Evolutionary conservation across 1,284 basidiomycete species (phyloP).

Genomic region (Stygiomarasmius scandens): DNA sequence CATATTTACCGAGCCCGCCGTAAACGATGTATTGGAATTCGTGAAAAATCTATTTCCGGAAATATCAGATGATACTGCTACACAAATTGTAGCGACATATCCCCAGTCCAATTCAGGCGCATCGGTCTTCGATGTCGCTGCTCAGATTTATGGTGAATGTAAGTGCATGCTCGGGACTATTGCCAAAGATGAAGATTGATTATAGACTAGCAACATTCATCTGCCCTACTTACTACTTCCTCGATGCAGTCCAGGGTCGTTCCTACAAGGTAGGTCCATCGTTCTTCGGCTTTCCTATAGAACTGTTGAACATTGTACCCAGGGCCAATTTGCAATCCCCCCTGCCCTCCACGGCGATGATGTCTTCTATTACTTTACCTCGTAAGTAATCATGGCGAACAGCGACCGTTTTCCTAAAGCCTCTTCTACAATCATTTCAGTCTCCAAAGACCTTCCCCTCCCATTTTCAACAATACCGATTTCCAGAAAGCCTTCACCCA

Average conservation of each 20-base stretch:
- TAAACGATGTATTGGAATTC: constrained; percentile 20
- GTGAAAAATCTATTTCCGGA: constrained; percentile 27
- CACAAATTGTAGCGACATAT: constrained; percentile 19
- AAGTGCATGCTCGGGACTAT: neutral
- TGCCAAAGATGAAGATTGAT: too few species aligned
- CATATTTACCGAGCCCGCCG: constrained; percentile 29
- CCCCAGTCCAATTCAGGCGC: neutral
- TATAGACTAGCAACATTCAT: constrained; percentile 22
- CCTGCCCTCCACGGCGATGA: constrained; percentile 24
- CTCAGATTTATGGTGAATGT: constrained; percentile 28
- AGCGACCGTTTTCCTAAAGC: too few species aligned
- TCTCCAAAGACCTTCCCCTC: neutral
- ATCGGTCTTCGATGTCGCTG: constrained; percentile 7
- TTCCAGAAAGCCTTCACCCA: constrained; percentile 26
- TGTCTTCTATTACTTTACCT: constrained; percentile 19
- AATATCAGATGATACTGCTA: constrained; percentile 17
- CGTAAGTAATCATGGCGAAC: constrained; percentile 11
- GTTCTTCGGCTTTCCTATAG: neutral
- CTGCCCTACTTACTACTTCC: constrained; percentile 25
- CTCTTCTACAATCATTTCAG: neutral
- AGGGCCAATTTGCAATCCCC: constrained; percentile 32
- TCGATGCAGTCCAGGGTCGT: constrained; percentile 18
- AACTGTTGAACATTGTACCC: neutral
- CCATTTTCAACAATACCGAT: constrained; percentile 23
- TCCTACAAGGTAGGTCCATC: constrained; percentile 20